A percentile compares a stretch with the other conserved stretches of the same genome.
phyloP scores from a whole-genome alignment of 345 rosid species.

The Salix purpurea region DNA sequence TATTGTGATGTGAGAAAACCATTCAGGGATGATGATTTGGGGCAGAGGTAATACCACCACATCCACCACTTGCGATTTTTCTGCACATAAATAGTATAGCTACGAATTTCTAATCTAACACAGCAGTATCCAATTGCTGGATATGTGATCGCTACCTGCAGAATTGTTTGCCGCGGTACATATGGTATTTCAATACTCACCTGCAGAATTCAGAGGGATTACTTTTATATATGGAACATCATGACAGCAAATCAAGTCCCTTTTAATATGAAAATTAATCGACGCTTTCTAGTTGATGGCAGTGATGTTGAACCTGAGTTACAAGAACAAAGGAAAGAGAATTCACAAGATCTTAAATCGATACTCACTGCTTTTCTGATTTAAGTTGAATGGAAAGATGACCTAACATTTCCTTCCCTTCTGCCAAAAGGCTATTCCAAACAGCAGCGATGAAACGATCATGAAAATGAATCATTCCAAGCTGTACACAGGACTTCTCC shows the following conservation, averaged over 20 bases:
- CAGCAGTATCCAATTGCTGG: conserved; percentile 2
- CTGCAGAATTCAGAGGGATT: conserved; percentile 6
- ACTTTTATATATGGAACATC: too few relatives aligned
- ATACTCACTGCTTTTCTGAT: too few relatives aligned
- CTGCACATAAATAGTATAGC: background rate
- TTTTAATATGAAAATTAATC: background rate
- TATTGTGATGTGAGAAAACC: conserved; percentile 21
- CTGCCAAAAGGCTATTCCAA: conserved; percentile 48
- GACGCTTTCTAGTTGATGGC: too few relatives aligned
- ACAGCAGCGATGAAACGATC: conserved; percentile 25
- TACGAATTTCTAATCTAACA: background rate
- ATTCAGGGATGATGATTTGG: conserved; percentile 17
- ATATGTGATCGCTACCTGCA: background rate
- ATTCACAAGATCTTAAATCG: too few relatives aligned
- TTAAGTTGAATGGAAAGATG: too few relatives aligned
- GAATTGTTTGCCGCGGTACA: background rate
- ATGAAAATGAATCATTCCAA: conserved; percentile 33
- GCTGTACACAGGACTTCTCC: conserved; percentile 59
- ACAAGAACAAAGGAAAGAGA: background rate
- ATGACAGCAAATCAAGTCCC: too few relatives aligned
- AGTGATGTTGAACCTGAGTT: background rate
- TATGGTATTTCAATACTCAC: conserved; percentile 24
- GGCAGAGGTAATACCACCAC: conserved; percentile 23
- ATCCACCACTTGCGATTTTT: conserved; percentile 22
- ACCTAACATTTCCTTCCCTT: conserved; percentile 23